Conservation (phyloP, 768 basidiomycete genomes). For the Hericium erinaceus region DNA sequence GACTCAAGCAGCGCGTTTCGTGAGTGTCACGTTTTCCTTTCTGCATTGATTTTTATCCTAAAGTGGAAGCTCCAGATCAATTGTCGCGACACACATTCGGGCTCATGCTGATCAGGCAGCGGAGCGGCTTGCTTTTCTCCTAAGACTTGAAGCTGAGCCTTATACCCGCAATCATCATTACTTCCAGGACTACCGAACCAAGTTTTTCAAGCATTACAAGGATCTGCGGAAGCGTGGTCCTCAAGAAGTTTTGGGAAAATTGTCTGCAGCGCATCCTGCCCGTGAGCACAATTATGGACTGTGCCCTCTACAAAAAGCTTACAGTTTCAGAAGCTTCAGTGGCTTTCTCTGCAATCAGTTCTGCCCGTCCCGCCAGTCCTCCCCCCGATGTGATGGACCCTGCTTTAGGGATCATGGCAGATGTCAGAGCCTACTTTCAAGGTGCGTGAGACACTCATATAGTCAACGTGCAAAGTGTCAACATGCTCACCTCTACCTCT, state of each 20-base stretch:
- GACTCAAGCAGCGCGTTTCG: constrained; percentile 39
- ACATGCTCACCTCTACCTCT: background rate
- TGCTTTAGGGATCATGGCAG: constrained; percentile 55
- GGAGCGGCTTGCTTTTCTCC: background rate
- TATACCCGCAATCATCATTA: constrained; percentile 16
- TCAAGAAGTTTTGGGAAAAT: no score
- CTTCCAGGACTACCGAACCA: constrained; percentile 25
- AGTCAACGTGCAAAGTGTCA: background rate
- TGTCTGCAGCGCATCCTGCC: background rate
- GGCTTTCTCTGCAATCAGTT: constrained; percentile 7
- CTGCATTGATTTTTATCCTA: background rate
- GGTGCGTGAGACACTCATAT: constrained; percentile 27
- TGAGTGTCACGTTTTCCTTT: constrained; percentile 18
- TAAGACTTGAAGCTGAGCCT: constrained; percentile 4
- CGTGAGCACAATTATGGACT: background rate
- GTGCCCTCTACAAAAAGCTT: background rate
- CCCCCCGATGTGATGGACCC: constrained; percentile 41
- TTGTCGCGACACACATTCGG: constrained; percentile 43
- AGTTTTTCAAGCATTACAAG: constrained; percentile 42
- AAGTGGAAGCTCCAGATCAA: constrained; percentile 25
- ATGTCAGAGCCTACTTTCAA: constrained; percentile 64
- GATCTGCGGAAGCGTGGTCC: constrained; percentile 13
- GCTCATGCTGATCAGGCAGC: constrained; percentile 23
- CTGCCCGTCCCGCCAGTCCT: constrained; percentile 19
- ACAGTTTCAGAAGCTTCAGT: background rate